Evolutionary conservation across 2,329 filamentous ascomycete species (phyloP).

Genomic region (Monosporascus sp.): DNA sequence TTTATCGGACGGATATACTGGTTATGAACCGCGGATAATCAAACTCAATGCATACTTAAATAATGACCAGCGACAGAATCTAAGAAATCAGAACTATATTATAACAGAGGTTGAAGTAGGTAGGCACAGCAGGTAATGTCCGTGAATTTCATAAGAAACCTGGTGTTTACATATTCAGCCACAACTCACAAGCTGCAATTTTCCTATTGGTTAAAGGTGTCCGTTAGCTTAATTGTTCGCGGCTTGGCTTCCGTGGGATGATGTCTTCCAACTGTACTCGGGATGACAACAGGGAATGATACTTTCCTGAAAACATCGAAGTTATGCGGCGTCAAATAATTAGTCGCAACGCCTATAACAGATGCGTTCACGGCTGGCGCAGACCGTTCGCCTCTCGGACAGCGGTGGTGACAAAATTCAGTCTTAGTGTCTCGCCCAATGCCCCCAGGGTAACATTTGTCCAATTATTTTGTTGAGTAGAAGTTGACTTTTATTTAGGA

Average conservation of each 20-base stretch:
- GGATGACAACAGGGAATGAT: too few species aligned
- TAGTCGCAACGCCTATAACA: conserved; percentile 3
- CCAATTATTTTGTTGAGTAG: not conserved
- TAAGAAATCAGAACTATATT: not conserved
- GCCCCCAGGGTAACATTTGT: conserved; percentile 13
- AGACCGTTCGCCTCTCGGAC: conserved; percentile 6
- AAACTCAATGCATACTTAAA: too few species aligned
- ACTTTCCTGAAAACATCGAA: not conserved
- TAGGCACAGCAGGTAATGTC: not conserved
- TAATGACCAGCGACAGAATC: too few species aligned
- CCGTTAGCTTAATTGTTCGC: not conserved
- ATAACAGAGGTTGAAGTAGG: not conserved
- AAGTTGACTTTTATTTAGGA: not conserved
- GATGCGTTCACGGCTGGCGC: not conserved
- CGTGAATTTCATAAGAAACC: not conserved
- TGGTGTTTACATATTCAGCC: not conserved
- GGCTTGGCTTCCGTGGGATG: not conserved
- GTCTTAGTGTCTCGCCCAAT: conserved; percentile 13
- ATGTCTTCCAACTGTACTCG: not conserved
- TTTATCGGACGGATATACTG: too few species aligned
- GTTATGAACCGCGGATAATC: too few species aligned
- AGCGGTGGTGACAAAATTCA: conserved; percentile 11
- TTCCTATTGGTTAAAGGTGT: not conserved
- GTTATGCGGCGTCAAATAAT: conserved; percentile 16
- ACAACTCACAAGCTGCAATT: not conserved